Conservation (phyloP, 129 eudicot species). For the Lonicera japonica region DNA sequence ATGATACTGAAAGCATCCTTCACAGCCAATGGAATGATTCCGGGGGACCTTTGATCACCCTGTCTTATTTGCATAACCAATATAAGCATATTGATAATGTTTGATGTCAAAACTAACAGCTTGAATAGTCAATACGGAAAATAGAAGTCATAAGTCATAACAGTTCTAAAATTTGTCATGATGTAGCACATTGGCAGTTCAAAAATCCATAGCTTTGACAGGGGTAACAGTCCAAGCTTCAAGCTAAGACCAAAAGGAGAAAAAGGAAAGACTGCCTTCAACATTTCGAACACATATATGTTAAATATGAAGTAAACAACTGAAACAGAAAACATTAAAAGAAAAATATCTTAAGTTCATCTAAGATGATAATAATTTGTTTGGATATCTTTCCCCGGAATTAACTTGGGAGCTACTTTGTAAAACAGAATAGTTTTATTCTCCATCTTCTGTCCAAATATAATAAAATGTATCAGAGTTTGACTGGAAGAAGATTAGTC, state of each 20-base stretch:
- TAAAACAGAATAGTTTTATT: no score
- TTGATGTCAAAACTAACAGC: constrained; percentile 1
- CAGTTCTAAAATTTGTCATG: constrained; percentile 9
- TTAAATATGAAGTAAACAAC: no score
- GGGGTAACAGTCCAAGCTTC: constrained; percentile 2
- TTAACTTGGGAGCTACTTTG: no score
- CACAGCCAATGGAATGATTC: constrained; percentile 93
- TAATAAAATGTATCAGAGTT: no score
- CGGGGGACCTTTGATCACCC: constrained; percentile 99
- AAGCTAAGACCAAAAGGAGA: constrained; percentile 4
- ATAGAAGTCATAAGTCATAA: constrained; percentile 1
- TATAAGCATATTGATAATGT: constrained; percentile 18
- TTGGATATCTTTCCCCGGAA: no score
- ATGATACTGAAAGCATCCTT: constrained; percentile 97
- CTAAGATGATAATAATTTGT: no score
- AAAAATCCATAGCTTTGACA: background rate
- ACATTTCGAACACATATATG: background rate
- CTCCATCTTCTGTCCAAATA: no score
- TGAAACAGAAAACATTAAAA: background rate
- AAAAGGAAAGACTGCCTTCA: background rate
- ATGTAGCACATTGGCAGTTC: constrained; percentile 7
- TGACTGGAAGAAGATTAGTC: no score
- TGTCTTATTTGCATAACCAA: constrained; percentile 24
- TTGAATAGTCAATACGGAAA: background rate
- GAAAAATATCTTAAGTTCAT: no score